Base-by-base conservation (phyloP, 2,329 filamentous ascomycete species). In the Neurospora sp. region DNA sequence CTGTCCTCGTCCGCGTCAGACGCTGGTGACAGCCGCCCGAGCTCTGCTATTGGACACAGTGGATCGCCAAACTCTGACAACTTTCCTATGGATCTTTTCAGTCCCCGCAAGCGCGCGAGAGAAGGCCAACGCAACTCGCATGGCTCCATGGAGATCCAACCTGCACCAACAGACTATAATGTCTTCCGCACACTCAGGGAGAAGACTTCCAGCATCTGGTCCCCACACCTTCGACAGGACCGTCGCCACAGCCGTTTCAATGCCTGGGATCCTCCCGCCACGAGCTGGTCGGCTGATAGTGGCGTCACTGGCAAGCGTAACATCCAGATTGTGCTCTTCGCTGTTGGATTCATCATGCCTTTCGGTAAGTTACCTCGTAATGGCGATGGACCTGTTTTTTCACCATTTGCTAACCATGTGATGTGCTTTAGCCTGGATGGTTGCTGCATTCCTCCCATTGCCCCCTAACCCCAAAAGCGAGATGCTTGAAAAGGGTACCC, bases 321-420 rank as follows among this genome's bases (percentile, higher is more conserved):
- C 76, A 81, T 89, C 66, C 93, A 96, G 79, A 85, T 95, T 38
- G 82, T 91, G 68, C 82, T 92, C 67, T 96, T 96, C 80, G 87
- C 89, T 69, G 58, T 90, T 66, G 93, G 93, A 33, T 96, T 96
- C 76, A 81, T 95, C 66, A 88, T 93, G 76, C 93, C 92, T 6
- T 85, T 93, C 72, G 84, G 89, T 91, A 81, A 80, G 87, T 79
- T 40, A 43, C 17, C 68, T 5, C 69, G 68, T 42, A 1, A 0
- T 19, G 7, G 42, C 42, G n/a, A 2, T 15, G 28, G 4, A 9
- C 40, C 4, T 17, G 1, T 10, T 67, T 36, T 19, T 70, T 39
- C 58, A 69, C 68, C 3, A 4, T 62, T 62, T 62, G 15, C 52
- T 62, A 62, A 62, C 28, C 28, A 36, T 36, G 52, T 10, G 52